A percentile compares a stretch with the other conserved stretches of the same genome.
These are phyloP conservation scores for Amylocarpus encephaloides DNA, from an alignment of 2,329 filamentous ascomycete species.

Conservation along the genomic window DNA sequence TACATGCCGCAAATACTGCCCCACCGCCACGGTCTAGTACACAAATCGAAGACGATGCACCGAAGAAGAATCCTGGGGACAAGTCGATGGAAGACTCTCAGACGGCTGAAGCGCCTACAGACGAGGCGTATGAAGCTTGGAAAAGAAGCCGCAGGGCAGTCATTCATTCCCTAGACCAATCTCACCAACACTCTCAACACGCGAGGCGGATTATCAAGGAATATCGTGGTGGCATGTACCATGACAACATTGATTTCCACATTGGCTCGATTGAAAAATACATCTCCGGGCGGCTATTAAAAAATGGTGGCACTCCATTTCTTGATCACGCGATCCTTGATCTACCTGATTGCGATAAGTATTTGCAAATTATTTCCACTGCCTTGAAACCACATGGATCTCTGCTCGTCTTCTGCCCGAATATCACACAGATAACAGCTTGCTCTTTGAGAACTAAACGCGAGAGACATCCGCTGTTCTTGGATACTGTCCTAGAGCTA, in stretches of 20 bases:
- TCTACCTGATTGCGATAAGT: conserved; percentile 54
- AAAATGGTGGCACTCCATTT: conserved; percentile 48
- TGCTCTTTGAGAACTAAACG: conserved; percentile 51
- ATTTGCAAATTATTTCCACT: conserved; percentile 44
- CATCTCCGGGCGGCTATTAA: conserved; percentile 46
- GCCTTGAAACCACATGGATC: conserved; percentile 58
- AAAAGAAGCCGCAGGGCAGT: conserved; percentile 51
- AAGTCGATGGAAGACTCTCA: neutral
- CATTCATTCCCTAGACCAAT: conserved; percentile 69
- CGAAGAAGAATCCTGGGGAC: neutral
- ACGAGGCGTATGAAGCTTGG: conserved; percentile 20
- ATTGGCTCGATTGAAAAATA: conserved; percentile 59
- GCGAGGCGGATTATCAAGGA: conserved; percentile 59
- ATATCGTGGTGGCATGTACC: conserved; percentile 66
- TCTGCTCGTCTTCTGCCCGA: conserved; percentile 67
- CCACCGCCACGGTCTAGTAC: conserved; percentile 33
- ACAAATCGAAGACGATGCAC: conserved; percentile 23
- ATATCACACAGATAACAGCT: conserved; percentile 68
- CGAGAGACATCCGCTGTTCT: conserved; percentile 45
- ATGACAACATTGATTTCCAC: conserved; percentile 66
- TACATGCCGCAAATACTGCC: conserved; percentile 64
- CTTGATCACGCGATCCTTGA: conserved; percentile 68
- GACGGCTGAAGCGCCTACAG: neutral
- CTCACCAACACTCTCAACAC: conserved; percentile 52
- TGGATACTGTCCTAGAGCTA: conserved; percentile 57